A percentile compares a stretch with the other conserved stretches of the same genome.
Evolutionary conservation across 768 basidiomycete genomes (phyloP).

Genomic region (Lyophyllum semitale): DNA sequence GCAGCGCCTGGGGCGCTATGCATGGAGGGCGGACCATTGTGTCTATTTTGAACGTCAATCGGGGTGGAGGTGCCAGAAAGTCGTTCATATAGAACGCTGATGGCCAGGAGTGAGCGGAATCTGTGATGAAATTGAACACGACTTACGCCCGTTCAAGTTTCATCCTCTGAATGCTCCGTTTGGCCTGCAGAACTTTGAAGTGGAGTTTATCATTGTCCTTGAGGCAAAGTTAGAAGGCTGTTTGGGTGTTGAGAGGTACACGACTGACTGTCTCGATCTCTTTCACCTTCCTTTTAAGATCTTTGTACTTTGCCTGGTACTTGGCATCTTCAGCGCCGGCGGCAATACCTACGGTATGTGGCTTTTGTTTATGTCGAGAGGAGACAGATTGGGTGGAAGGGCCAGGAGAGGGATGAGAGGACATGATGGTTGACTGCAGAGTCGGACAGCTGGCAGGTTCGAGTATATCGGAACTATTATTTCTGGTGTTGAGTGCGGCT

Average conservation of each 20-base stretch:
- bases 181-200: slow-evolving; percentile 77
- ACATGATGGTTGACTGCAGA: slow-evolving; percentile 61
- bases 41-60: slow-evolving; percentile 48
- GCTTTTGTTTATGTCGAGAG: slow-evolving; percentile 48
- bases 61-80: slow-evolving; percentile 62
- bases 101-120: slow-evolving; percentile 14
- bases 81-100: slow-evolving; percentile 76
- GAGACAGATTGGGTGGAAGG: slow-evolving; percentile 38
- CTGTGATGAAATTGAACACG: slow-evolving; percentile 18
- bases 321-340: slow-evolving; percentile 84
- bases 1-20: slow-evolving; percentile 34
- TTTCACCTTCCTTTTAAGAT: slow-evolving; percentile 84
- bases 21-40: slow-evolving; percentile 31
- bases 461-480: slow-evolving; percentile 27
- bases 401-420: slow-evolving; percentile 60
- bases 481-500: slow-evolving; percentile 37
- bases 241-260: slow-evolving; percentile 8
- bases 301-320: slow-evolving; percentile 87
- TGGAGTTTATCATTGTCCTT: slow-evolving; percentile 90
- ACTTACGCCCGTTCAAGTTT: slow-evolving; percentile 88
- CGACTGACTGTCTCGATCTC: slow-evolving; percentile 78
- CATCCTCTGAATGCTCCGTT: slow-evolving; percentile 83
- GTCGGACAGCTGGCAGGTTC: slow-evolving; percentile 38
- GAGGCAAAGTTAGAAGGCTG: slow-evolving; percentile 19
- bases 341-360: slow-evolving; percentile 61